Evolutionary conservation across 2,329 filamentous ascomycete genomes (phyloP), one percentile per base, ranked within the genome.

Genomic region (Myriosclerotinia scirpicola): DNA sequence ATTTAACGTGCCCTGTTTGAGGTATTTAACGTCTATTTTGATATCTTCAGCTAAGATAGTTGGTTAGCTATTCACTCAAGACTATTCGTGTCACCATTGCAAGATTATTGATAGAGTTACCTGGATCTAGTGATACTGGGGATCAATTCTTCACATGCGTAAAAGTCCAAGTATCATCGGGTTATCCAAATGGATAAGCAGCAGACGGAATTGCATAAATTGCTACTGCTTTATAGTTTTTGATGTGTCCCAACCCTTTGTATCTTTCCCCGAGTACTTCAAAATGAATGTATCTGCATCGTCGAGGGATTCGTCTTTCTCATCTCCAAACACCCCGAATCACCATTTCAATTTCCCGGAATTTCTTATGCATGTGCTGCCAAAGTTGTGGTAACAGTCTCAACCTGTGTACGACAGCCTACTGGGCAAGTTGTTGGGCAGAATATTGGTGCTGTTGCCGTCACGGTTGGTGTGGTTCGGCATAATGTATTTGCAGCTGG

Each of bases 391-490:
- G 66, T 71, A 20, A 65, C 38, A n/a, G 67, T 70, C 48, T 59
- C 46, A 30, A 64, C 20, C 20, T 55, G 38, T 15, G 67, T 71
- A 1, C 3, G 62, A 44, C 71, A 72, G 5, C 69, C 69, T 22
- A n/a, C 65, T 26, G 67, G 61, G 62, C 71, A 73, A 26, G 26
- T 26, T 36, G 55, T 69, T 26, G 67, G 54, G 54, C 69, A 72
- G 9, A 22, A 53, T 11, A 40, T 56, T 17, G 64, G 36, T 8
- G 42, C 68, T 30, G 71, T 72, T 5, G 68, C 67, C 8, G 69
- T 72, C 9, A 68, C 68, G 2, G 71, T 73, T 53, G 71, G 67
- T 30, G 71, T 73, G 30, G 48, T 54, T n/a, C 70, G 68, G 55
- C 71, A 71, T 11, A 55, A 55, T 11, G 56, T 52, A 22, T 71